These are phyloP conservation scores for Ganoderma lucidum DNA, from an alignment of 1,284 basidiomycete genomes.

Conservation along the genomic window DNA sequence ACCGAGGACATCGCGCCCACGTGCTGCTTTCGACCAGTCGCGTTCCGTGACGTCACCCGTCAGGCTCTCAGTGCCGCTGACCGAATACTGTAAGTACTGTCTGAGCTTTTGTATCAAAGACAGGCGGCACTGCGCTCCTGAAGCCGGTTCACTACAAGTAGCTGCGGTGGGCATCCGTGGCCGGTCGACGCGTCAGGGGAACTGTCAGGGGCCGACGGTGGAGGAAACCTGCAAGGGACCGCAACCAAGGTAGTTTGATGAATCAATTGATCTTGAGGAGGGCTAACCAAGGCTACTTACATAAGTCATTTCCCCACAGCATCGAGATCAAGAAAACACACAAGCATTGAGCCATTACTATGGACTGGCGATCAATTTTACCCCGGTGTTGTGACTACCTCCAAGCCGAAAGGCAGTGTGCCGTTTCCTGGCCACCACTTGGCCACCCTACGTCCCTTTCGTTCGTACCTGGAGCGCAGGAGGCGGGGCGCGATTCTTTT, in stretches of 20 bases:
- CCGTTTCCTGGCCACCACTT: neutral
- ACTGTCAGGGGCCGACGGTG: too few species aligned
- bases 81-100: too few species aligned
- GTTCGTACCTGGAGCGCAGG: constrained; percentile 2
- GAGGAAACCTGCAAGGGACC: too few species aligned
- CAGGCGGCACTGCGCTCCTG: neutral
- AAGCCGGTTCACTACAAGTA: neutral
- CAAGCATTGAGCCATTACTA: neutral
- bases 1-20: constrained; percentile 15
- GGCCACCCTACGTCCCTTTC: neutral
- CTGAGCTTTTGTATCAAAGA: too few species aligned
- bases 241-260: neutral
- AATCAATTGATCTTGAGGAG: neutral
- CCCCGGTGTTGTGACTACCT: neutral
- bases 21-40: constrained; percentile 15
- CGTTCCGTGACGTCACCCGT: neutral
- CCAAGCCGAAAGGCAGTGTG: neutral
- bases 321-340: neutral
- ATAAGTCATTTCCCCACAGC: neutral
- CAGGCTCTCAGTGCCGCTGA: too few species aligned
- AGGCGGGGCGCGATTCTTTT: neutral
- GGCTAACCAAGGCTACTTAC: neutral
- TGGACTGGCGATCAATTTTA: neutral
- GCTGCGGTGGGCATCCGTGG: neutral
- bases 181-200: too few species aligned